Evolutionary conservation across 2,329 filamentous ascomycete species (phyloP), one percentile per base, ranked within the genome.

Genomic region (Hypoxylon sp.): DNA sequence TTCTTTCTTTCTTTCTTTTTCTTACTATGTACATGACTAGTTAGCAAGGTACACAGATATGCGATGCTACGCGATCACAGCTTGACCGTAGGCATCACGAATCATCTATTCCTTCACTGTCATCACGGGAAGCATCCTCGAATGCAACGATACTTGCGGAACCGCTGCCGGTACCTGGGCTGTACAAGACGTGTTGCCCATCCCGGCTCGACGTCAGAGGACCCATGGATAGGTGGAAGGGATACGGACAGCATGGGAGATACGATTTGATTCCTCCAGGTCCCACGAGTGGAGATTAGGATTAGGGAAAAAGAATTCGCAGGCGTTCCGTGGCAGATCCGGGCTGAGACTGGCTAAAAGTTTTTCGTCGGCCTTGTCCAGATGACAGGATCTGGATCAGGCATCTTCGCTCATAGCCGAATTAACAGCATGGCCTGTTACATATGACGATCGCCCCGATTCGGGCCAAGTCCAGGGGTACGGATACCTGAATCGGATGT

Each of bases 401-500:
- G 45, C 46, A 57, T 57, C 49, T 57, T n/a, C 41, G 24, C 29
- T 47, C 54, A 27, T 53, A 58, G 42, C 52, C 47, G 26, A 55
- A 48, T n/a, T 55, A 48, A 47, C 38, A 43, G 48, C 35, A 48
- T 61, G 54, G 54, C 48, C 55, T 57, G 55, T 62, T 48, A 42
- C 46, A 62, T 54, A 57, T 56, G 61, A 56, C 27, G 58, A 64
- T 64, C 61, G 58, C 52, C 55, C 58, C 55, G 55, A 59, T 64
- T 64, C 40, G 46, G 61, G 58, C 53, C 23, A 53, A 47, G 49
- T 48, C 31, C 48, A 62, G 53, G 61, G 55, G 49, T 61, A 29
- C 31, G 45, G 31, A 62, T 62, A 56, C 58, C 61, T 64, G 61
- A 64, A 62, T 64, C 61, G 61, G 61, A 64, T 64, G 61, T 52